Percentiles rank a stretch among this genome's conserved stretches.
These are phyloP conservation scores for Cornus suecica DNA, from an alignment of 148 eudicot species.

Conservation along the genomic window DNA sequence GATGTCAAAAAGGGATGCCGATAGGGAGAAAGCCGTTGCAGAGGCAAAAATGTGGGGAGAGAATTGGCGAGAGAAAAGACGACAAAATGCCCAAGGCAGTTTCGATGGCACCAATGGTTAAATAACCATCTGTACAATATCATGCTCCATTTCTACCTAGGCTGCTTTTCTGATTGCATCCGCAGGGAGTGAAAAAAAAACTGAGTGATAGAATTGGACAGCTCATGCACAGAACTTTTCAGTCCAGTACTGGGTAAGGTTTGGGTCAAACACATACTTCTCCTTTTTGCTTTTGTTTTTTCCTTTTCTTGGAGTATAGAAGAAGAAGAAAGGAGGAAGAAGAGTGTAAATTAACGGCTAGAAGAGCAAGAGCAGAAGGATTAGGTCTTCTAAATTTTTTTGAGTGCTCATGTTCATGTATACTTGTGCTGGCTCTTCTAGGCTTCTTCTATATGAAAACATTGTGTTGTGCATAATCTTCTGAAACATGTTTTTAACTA, in stretches of 20 bases:
- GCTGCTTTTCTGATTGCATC: not conserved
- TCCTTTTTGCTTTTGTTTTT: not conserved
- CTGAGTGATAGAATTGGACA: too few relatives aligned
- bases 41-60: slow-evolving; percentile 95
- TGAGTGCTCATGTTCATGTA: not conserved
- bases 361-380: not conserved
- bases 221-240: not conserved
- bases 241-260: slow-evolving; percentile 6
- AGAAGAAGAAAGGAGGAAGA: not conserved
- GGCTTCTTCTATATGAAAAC: not conserved
- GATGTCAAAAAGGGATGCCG: slow-evolving; percentile 56
- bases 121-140: not conserved
- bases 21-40: slow-evolving; percentile 80
- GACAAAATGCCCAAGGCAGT: slow-evolving; percentile 52
- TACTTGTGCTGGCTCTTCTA: not conserved
- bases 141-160: not conserved
- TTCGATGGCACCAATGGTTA: slow-evolving; percentile 39
- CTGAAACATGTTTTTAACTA: not conserved
- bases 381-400: not conserved
- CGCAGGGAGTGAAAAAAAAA: not conserved
- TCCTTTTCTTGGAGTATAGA: not conserved
- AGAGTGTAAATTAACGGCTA: not conserved
- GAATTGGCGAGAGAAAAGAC: slow-evolving; percentile 58
- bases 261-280: not conserved
- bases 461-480: not conserved